phyloP scores from a whole-genome alignment of 306 rosid genomes.

The Acacia confusa region DNA sequence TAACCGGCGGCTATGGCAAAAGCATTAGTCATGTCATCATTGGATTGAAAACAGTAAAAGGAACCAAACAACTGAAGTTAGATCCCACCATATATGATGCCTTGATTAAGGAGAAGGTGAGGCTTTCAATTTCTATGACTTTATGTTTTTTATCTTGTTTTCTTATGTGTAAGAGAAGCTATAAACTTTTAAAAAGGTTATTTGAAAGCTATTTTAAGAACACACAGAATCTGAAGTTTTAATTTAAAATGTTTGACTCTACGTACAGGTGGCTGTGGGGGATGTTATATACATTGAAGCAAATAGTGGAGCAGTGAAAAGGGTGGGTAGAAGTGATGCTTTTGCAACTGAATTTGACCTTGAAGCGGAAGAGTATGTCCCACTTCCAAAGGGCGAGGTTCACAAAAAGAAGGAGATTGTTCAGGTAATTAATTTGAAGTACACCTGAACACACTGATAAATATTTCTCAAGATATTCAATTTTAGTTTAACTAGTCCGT shows the following conservation, averaged over 20 bases:
- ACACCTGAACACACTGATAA: background rate
- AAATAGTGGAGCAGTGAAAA: conserved; percentile 96
- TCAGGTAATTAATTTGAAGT: conserved; percentile 60
- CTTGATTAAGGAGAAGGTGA: conserved; percentile 87
- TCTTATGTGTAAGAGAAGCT: background rate
- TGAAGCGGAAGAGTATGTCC: conserved; percentile 98
- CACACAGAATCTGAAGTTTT: background rate
- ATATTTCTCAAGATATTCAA: conserved; percentile 4
- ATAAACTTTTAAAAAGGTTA: background rate
- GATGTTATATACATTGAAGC: conserved; percentile 95
- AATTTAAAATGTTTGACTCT: conserved; percentile 14
- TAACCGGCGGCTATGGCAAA: conserved; percentile 94
- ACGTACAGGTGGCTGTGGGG: conserved; percentile 81
- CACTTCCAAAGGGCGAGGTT: conserved; percentile 99
- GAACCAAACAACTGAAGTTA: conserved; percentile 94
- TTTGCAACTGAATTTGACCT: conserved; percentile 98
- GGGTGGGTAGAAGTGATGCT: conserved; percentile 98
- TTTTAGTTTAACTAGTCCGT: background rate
- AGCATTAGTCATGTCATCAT: conserved; percentile 96
- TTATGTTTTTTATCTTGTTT: background rate
- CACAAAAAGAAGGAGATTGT: conserved; percentile 97
- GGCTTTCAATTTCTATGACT: conserved; percentile 23
- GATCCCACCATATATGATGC: conserved; percentile 98
- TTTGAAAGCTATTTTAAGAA: background rate
- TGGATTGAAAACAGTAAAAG: conserved; percentile 93